Evolutionary conservation across 2,329 filamentous ascomycete genomes (phyloP).

Genomic region (Phaeosphaeria sp.): DNA sequence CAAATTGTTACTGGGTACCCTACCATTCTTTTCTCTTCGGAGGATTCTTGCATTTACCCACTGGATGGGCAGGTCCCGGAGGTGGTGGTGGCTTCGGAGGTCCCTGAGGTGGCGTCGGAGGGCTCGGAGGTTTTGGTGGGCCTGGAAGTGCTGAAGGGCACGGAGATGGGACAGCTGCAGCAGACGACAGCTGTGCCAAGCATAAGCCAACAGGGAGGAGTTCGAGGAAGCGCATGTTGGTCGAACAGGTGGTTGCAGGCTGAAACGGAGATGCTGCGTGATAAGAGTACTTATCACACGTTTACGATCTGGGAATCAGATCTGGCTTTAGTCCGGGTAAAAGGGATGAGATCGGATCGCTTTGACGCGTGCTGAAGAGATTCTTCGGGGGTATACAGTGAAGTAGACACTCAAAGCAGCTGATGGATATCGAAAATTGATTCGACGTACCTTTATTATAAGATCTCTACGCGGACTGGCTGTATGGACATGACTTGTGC

Average conservation of each 20-base stretch:
- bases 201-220: background rate
- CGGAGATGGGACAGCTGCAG: background rate
- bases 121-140: background rate
- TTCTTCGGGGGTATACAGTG: background rate
- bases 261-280: background rate
- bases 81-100: background rate
- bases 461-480: background rate
- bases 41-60: slow-evolving; percentile 17
- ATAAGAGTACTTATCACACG: background rate
- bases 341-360: background rate
- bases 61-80: background rate
- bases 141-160: background rate
- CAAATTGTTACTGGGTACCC: too few relatives aligned
- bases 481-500: background rate
- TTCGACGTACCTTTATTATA: background rate
- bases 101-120: background rate
- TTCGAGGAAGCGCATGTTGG: background rate
- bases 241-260: background rate
- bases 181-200: background rate
- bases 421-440: background rate
- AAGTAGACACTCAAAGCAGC: background rate
- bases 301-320: background rate
- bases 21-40: slow-evolving; percentile 27
- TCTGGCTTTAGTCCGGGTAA: background rate
- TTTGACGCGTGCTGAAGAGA: background rate